phyloP scores from a whole-genome alignment of 1,284 basidiomycete species.

The Leccinum fuscescens region DNA sequence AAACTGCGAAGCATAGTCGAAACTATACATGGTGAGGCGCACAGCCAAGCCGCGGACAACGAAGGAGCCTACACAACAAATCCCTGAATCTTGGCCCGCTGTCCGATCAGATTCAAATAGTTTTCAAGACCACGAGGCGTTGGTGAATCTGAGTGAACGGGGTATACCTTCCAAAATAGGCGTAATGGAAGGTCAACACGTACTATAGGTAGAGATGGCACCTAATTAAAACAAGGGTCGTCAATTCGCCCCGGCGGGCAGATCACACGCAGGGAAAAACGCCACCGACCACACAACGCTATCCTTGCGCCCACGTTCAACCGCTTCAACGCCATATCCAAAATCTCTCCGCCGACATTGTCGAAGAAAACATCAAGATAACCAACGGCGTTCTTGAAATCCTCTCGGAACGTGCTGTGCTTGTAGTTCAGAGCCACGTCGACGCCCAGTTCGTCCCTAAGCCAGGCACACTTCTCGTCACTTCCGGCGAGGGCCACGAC shows the following conservation, averaged over 20 bases:
- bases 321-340: conserved; percentile 72
- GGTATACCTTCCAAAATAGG: not conserved
- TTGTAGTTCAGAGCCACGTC: conserved; percentile 90
- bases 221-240: conserved; percentile 38
- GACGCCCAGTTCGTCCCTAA: conserved; percentile 77
- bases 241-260: not conserved
- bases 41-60: not conserved
- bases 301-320: conserved; percentile 79
- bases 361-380: conserved; percentile 84
- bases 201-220: conserved; percentile 80
- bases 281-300: conserved; percentile 62
- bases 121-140: conserved; percentile 59
- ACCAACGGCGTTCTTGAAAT: conserved; percentile 60
- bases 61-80: conserved; percentile 70
- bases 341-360: conserved; percentile 83
- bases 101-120: conserved; percentile 68
- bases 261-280: conserved; percentile 18
- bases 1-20: conserved; percentile 64
- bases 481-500: conserved; percentile 78
- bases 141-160: conserved; percentile 41
- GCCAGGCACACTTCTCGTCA: conserved; percentile 80
- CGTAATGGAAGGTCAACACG: conserved; percentile 21
- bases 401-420: conserved; percentile 63
- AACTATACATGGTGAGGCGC: conserved; percentile 35
- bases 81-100: conserved; percentile 77